Conservation (phyloP, 495 filamentous ascomycete genomes). For the Aspergillus coremiiformis region DNA sequence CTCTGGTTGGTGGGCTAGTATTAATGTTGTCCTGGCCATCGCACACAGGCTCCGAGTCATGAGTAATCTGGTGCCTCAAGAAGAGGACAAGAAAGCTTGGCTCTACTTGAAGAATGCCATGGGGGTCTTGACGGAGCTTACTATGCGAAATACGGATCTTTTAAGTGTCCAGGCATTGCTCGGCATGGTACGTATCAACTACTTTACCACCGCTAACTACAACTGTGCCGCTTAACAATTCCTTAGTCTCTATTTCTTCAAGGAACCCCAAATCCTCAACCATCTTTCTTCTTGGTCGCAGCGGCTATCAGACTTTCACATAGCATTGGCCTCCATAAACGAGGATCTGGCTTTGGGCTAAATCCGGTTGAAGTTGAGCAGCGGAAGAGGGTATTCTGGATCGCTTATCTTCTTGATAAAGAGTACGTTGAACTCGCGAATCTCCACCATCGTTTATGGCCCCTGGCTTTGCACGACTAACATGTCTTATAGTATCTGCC, state of each 20-base stretch:
- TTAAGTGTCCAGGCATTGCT: constrained; percentile 93
- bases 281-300: constrained; percentile 86
- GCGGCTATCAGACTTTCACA: constrained; percentile 88
- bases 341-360: constrained; percentile 82
- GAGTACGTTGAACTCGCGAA: constrained; percentile 46
- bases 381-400: constrained; percentile 96
- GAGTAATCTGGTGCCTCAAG: constrained; percentile 81
- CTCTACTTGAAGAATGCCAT: constrained; percentile 94
- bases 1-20: constrained; percentile 95
- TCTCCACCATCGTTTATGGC: neutral
- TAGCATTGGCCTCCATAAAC: constrained; percentile 91
- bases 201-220: neutral
- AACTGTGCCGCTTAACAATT: constrained; percentile 5
- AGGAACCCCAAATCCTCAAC: constrained; percentile 94
- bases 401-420: constrained; percentile 92
- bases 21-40: constrained; percentile 91
- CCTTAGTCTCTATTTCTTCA: constrained; percentile 82
- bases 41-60: constrained; percentile 89
- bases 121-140: constrained; percentile 82
- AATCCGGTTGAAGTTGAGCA: constrained; percentile 90
- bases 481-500: constrained; percentile 55
- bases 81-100: constrained; percentile 93
- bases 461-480: constrained; percentile 8
- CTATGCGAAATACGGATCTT: constrained; percentile 92
- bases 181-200: constrained; percentile 61